Percentiles rank a stretch among this genome's conserved stretches.
Evolutionary conservation across 768 basidiomycete genomes (phyloP).

Genomic region (Clavaria fumosa): DNA sequence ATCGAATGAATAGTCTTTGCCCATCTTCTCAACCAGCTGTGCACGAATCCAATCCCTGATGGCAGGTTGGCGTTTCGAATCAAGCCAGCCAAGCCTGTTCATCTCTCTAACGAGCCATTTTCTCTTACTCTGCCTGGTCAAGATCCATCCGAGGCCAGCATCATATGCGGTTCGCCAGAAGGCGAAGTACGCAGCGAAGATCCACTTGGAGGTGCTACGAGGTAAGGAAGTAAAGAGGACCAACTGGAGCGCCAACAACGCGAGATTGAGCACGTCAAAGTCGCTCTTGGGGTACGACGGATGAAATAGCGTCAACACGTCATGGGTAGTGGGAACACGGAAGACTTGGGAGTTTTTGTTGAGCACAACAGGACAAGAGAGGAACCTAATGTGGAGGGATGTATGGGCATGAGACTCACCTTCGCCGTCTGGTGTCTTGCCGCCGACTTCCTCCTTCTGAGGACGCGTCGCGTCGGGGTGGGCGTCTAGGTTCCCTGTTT

Average conservation of each 20-base stretch:
- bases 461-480: slow-evolving; percentile 17
- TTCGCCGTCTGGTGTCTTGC: slow-evolving; percentile 70
- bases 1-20: slow-evolving; percentile 84
- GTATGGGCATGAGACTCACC: slow-evolving; percentile 27
- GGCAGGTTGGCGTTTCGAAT: slow-evolving; percentile 42
- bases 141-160: slow-evolving; percentile 82
- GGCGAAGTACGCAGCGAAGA: slow-evolving; percentile 83
- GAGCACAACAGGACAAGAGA: too few species aligned
- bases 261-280: slow-evolving; percentile 75
- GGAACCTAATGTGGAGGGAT: too few species aligned
- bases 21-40: slow-evolving; percentile 88
- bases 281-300: slow-evolving; percentile 78
- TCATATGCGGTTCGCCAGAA: slow-evolving; percentile 93
- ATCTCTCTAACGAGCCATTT: slow-evolving; percentile 84
- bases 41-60: slow-evolving; percentile 71
- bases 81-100: slow-evolving; percentile 78
- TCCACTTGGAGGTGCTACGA: slow-evolving; percentile 32
- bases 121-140: slow-evolving; percentile 91
- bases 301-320: slow-evolving; percentile 77
- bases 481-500: too few species aligned
- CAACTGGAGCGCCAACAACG: slow-evolving; percentile 62
- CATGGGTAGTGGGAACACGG: slow-evolving; percentile 82
- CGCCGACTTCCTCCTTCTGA: slow-evolving; percentile 84
- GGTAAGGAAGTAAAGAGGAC: slow-evolving; percentile 57
- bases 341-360: too few species aligned